Percentiles rank a stretch among this genome's conserved stretches.
These are phyloP conservation scores for Eimeria acervulina DNA, from an alignment of 169 alveolate genomes.

Conservation along the genomic window DNA sequence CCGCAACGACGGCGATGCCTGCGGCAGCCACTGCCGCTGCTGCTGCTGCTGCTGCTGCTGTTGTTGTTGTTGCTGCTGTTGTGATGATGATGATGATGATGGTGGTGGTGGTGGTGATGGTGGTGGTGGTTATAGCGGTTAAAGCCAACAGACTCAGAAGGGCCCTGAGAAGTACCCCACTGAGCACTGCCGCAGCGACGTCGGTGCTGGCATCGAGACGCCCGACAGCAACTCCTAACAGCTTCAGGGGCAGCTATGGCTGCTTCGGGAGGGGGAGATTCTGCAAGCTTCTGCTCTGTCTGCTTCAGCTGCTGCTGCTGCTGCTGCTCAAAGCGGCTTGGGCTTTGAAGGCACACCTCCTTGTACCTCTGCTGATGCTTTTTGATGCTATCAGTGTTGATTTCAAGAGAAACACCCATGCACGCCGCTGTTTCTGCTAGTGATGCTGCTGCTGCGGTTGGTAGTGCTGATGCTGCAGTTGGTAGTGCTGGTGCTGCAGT, in stretches of 20 bases:
- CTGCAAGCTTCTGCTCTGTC: slow-evolving; percentile 1
- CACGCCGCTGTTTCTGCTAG: slow-evolving; percentile 4
- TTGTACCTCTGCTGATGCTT: slow-evolving; percentile 15
- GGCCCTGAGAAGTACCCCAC: neutral
- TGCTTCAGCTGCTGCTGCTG: slow-evolving; percentile 24
- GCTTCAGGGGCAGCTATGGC: slow-evolving; percentile 1
- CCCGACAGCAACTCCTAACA: slow-evolving; percentile 15
- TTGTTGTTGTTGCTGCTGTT: slow-evolving; percentile 12
- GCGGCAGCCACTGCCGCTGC: slow-evolving; percentile 8
- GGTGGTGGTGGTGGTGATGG: neutral
- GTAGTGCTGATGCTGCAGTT: neutral
- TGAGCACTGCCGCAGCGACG: slow-evolving; percentile 23
- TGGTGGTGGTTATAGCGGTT: neutral
- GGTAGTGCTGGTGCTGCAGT: neutral
- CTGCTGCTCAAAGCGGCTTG: slow-evolving; percentile 19
- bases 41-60: slow-evolving; percentile 42
- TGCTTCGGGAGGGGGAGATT: slow-evolving; percentile 18
- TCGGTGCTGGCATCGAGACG: neutral
- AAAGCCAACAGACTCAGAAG: neutral
- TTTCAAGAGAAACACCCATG: neutral
- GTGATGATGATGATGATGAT: neutral
- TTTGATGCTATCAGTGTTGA: neutral
- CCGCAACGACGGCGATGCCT: slow-evolving; percentile 4
- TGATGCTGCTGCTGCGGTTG: neutral
- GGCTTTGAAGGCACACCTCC: neutral